Evolutionary conservation across 164 flowering plant species (phyloP), one percentile per base, ranked within the genome.

Genomic region (Aristolochia fimbriata): DNA sequence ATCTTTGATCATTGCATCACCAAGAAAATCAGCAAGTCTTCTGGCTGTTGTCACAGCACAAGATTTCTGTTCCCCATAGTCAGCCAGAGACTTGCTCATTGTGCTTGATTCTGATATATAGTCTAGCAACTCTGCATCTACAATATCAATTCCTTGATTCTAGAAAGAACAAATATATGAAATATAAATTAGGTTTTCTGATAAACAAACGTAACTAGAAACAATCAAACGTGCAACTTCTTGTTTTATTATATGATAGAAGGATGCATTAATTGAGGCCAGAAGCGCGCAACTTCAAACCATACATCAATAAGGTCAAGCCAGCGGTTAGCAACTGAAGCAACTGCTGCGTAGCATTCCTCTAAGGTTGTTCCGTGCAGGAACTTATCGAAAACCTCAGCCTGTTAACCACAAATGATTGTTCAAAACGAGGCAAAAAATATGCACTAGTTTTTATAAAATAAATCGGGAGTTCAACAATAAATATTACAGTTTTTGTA

Each of bases 101-200:
- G 99, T 94, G 77, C 96, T 94, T 63, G 99, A 94, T 72, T 94
- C 99, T 31, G 99, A 94, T 71, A 94, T 94, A 66, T 87, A 94
- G 70, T 91, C 96, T 58, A 94, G 87, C 73, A 91, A 73, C 74
- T 94, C 99, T 58, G 90, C 85, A 55, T 94, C 97, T 51, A 93
- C 96, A 67, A 94, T 70, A 73, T 94, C 99, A 45, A 71, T 80
- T 59, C 99, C 99, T 81, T 85, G 91, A 79, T 79, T 94, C 99
- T 93, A 78, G 14, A 2, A 14, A 23, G 47, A 49, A 16, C 37
- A 65, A 21, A 24, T 58, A 59, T 16, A 30, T n/a, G 16, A 58
- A 25, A 43, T 17, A 41, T 8, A 24, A 58, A 16, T 41, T 11
- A 43, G 47, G 13, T 22, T 23, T 52, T 6, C 1, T 37, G 43